Conservation (phyloP, 768 basidiomycete species). For the Termitomyces heimii region DNA sequence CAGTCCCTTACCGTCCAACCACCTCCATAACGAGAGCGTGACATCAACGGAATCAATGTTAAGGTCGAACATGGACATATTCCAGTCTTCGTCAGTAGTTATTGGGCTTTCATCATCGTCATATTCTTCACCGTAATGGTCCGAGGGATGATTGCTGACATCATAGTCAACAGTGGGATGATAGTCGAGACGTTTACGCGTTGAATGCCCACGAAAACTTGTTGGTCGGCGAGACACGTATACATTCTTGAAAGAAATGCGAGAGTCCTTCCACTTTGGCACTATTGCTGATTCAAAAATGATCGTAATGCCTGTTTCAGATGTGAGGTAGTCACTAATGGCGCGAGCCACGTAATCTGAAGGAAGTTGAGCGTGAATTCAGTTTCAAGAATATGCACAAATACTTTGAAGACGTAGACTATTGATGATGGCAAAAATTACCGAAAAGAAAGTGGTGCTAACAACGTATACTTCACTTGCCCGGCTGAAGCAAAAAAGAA, state of each 20-base stretch:
- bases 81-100: conserved; percentile 43
- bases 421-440: conserved; percentile 84
- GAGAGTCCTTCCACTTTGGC: conserved; percentile 95
- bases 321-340: conserved; percentile 89
- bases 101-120: conserved; percentile 41
- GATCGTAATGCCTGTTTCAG: conserved; percentile 89
- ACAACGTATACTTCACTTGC: background rate
- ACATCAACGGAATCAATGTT: conserved; percentile 95
- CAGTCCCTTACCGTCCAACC: conserved; percentile 95
- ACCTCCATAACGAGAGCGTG: conserved; percentile 81
- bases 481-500: background rate
- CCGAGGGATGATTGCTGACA: conserved; percentile 69
- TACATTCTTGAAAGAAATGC: conserved; percentile 95
- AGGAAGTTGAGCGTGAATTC: conserved; percentile 5
- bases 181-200: conserved; percentile 31
- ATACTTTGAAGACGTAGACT: conserved; percentile 80
- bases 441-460: conserved; percentile 94
- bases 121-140: conserved; percentile 46
- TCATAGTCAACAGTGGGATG: conserved; percentile 67
- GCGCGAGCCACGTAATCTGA: conserved; percentile 79
- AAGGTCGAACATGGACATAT: conserved; percentile 90
- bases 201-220: conserved; percentile 11
- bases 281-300: conserved; percentile 98
- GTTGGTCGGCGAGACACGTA: conserved; percentile 80
- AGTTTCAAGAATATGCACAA: background rate